Evolutionary conservation across 495 filamentous ascomycete species (phyloP), one percentile per base, ranked within the genome.

Genomic region (Amphirosellinia nigrospora): DNA sequence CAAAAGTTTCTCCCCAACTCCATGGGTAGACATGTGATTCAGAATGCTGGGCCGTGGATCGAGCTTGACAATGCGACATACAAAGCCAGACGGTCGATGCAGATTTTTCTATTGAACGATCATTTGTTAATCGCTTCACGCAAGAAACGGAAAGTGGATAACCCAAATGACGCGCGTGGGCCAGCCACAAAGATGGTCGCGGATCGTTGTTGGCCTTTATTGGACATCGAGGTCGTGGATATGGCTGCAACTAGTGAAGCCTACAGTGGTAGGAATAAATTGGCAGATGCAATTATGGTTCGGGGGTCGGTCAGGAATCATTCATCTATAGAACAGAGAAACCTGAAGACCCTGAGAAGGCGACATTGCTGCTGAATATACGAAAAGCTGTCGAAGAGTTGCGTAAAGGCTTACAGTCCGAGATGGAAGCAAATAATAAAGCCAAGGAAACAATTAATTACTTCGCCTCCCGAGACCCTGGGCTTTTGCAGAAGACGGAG

Each of bases 21-120:
- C 28, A 91, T 93, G 19, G 96, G 96, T 21, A 89, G 96, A 52
- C 96, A 98, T 77, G 92, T 99, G 50, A 87, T 98, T 9, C 85
- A 94, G 70, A 94, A 98, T 78, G 95, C 93, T 30, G 89, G 91
- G 3, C 86, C 91, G 62, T 99, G 96, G 96, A 90, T 97, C 45
- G 94, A 99, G 83, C 83, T 99, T 63, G 96, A 99, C 79, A 94
- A 94, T 56, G 96, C 96, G 19, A 99, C 96, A 0, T 98, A 96
- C 90, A 97, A 96, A 80, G 88, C 94, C 0, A 83, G 92, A 61
- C 85, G 94, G 21, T 87, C 93, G 19, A 93, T 97, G 74, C 92
- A 96, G 74, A 88, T 98, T 39, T 91, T 98, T 50, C 82, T 99
- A 62, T 86, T 99, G 6, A 99, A 99, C 76, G 96, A 99, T 74